Percentiles rank a stretch among this genome's conserved stretches.
These are phyloP conservation scores for Exophiala calicioides DNA, from an alignment of 2,329 filamentous ascomycete genomes.

Conservation along the genomic window DNA sequence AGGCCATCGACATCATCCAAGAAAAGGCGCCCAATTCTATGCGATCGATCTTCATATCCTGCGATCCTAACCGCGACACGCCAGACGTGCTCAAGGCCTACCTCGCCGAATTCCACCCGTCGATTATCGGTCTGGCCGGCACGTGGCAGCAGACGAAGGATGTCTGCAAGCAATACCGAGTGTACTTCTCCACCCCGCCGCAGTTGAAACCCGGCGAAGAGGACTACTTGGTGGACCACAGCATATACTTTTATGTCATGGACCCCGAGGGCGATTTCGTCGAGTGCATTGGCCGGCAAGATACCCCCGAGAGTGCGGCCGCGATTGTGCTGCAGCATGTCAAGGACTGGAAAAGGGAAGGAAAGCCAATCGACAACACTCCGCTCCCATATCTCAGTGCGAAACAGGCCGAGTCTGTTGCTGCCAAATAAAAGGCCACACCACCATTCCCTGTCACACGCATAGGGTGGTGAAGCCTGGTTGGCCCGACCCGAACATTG, in stretches of 20 bases:
- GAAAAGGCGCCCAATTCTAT: conserved; percentile 51
- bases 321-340: conserved; percentile 85
- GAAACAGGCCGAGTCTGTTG: conserved; percentile 5
- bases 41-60: conserved; percentile 87
- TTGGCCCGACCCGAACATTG: too few species aligned
- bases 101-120: conserved; percentile 83
- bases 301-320: conserved; percentile 83
- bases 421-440: neutral
- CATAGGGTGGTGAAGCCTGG: too few species aligned
- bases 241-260: conserved; percentile 99
- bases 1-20: conserved; percentile 74
- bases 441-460: too few species aligned
- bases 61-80: conserved; percentile 88
- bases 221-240: conserved; percentile 97
- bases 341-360: conserved; percentile 67
- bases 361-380: conserved; percentile 52
- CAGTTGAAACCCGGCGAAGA: conserved; percentile 82
- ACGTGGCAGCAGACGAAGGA: conserved; percentile 92
- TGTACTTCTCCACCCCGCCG: conserved; percentile 93
- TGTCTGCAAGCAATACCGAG: conserved; percentile 91
- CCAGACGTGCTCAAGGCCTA: conserved; percentile 83
- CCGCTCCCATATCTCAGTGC: conserved; percentile 26
- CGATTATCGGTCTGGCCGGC: conserved; percentile 85
- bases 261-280: conserved; percentile 98
- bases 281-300: conserved; percentile 91